Percentiles rank a stretch among this genome's conserved stretches.
These are phyloP conservation scores for Aspergillus quadricinctus DNA, from an alignment of 2,329 filamentous ascomycete species.

Conservation along the genomic window DNA sequence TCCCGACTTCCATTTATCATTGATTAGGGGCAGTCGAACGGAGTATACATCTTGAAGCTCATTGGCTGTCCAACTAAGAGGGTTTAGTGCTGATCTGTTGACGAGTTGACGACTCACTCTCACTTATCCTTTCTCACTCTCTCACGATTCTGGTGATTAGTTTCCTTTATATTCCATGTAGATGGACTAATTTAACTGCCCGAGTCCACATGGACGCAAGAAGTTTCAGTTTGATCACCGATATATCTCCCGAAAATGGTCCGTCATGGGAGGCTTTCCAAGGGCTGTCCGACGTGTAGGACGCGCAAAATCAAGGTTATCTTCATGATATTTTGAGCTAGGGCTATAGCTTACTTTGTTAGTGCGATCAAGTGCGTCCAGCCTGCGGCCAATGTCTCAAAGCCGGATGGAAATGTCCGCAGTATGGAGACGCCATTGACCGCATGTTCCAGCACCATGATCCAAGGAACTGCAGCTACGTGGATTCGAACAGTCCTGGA, in stretches of 20 bases:
- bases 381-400: slow-evolving; percentile 10
- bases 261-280: slow-evolving; percentile 55
- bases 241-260: slow-evolving; percentile 2
- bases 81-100: slow-evolving; percentile 3
- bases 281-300: slow-evolving; percentile 71
- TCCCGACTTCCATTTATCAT: too few relatives aligned
- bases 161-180: background rate
- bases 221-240: too few relatives aligned
- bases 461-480: too few relatives aligned
- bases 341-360: background rate
- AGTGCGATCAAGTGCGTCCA: slow-evolving; percentile 11
- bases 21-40: too few relatives aligned
- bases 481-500: too few relatives aligned
- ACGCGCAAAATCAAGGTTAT: slow-evolving; percentile 68
- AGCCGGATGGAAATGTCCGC: slow-evolving; percentile 13
- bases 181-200: too few relatives aligned
- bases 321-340: background rate
- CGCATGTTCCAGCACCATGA: slow-evolving; percentile 11
- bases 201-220: too few relatives aligned
- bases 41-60: background rate
- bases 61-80: slow-evolving; percentile 8
- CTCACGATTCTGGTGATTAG: too few relatives aligned
- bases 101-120: background rate
- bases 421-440: slow-evolving; percentile 12
- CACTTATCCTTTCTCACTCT: background rate